Conservation (phyloP, 352 stramenopile species). For the Aphanomyces astaci region DNA sequence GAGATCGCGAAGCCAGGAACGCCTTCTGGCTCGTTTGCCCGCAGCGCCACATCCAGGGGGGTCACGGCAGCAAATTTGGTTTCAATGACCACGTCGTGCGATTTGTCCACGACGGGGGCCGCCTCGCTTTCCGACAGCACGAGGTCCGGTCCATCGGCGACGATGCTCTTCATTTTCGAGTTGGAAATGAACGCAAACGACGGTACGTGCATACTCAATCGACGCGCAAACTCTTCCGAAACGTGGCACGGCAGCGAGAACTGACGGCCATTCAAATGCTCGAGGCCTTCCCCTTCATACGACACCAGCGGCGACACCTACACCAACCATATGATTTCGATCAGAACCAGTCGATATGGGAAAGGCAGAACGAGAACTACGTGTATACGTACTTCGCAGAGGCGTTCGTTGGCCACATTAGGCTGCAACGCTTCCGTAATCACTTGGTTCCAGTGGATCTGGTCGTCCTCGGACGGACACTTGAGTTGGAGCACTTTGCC, state of each 20-base stretch:
- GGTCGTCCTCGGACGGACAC: not conserved
- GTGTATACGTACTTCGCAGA: conserved; percentile 5
- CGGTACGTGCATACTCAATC: not conserved
- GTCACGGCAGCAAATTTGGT: conserved; percentile 20
- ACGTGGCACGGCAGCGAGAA: conserved; percentile 16
- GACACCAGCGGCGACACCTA: conserved; percentile 68
- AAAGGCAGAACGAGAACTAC: too few relatives aligned
- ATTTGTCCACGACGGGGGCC: not conserved
- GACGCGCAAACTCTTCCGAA: conserved; percentile 11
- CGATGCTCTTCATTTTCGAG: conserved; percentile 15
- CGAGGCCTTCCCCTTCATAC: conserved; percentile 80
- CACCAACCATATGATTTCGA: not conserved
- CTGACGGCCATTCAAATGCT: conserved; percentile 19
- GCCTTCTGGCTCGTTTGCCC: not conserved
- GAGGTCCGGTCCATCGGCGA: not conserved
- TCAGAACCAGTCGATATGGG: not conserved
- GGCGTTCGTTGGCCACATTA: conserved; percentile 14
- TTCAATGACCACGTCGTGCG: conserved; percentile 9
- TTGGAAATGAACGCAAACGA: conserved; percentile 17
- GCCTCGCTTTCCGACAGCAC: not conserved
- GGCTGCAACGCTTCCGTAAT: conserved; percentile 14
- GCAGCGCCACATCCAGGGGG: conserved; percentile 2
- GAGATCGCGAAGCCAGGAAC: conserved; percentile 7
- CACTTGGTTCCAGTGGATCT: conserved; percentile 4
- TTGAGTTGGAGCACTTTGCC: conserved; percentile 52